phyloP scores from a whole-genome alignment of 805 yeast species.

The Wickerhamomyces strasburgensis region DNA sequence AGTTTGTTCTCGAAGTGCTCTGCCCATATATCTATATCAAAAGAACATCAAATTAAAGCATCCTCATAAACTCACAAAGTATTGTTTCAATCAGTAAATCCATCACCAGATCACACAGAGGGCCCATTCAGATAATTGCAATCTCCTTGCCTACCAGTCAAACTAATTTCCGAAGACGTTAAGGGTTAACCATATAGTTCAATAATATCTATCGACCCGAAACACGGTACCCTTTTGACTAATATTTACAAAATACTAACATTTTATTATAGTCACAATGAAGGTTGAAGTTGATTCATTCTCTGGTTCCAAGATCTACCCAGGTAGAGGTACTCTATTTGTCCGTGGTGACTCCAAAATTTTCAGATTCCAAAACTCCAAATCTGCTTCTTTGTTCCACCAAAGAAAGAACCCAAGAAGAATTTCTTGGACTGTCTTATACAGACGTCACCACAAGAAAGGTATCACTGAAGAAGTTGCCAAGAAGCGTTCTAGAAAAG shows the following conservation, averaged over 20 bases:
- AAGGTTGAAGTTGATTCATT: conserved; percentile 99
- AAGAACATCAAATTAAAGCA: too few species aligned
- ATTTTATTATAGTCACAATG: conserved; percentile 46
- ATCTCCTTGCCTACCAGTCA: too few species aligned
- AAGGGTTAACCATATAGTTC: not conserved
- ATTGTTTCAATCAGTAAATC: too few species aligned
- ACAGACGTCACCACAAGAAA: conserved; percentile 99
- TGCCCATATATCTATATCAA: too few species aligned
- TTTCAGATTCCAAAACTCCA: conserved; percentile 98
- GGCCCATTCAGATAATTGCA: too few species aligned
- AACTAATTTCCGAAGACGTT: too few species aligned
- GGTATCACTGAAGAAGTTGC: conserved; percentile 98
- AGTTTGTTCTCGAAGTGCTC: too few species aligned
- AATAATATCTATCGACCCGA: not conserved
- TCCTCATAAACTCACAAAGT: too few species aligned
- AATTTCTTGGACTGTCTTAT: conserved; percentile 98
- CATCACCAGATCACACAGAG: too few species aligned
- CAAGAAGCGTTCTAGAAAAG: conserved; percentile 95
- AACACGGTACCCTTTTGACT: not conserved
- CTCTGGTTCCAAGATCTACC: conserved; percentile 99
- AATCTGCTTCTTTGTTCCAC: conserved; percentile 95
- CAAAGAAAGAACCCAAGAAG: conserved; percentile 99
- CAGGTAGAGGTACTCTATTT: conserved; percentile 99
- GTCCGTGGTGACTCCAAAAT: conserved; percentile 99
- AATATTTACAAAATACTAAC: conserved; percentile 15